Base-by-base conservation (phyloP, 768 basidiomycete species). In the Pisolithus microcarpus region DNA sequence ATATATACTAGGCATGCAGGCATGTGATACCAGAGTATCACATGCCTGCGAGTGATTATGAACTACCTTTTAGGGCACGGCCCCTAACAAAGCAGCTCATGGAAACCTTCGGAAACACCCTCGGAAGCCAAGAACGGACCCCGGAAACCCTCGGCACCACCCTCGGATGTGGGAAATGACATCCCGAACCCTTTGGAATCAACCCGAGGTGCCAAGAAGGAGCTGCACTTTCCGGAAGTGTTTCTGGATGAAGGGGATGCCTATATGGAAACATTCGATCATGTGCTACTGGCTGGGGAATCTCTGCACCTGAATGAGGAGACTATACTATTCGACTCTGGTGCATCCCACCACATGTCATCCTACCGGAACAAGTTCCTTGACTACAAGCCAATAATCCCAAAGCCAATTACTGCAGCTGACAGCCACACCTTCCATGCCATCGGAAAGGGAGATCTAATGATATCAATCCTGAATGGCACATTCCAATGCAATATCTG, bases 331-430 rank as follows among this genome's bases (percentile, higher is more conserved):
- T 45, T 45, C 31, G 44, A 45, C 26, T 45, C n/a, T 16, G 44
- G 44, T n/a, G 44, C 44, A 15, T 45, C 44, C 15, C 8, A 16
- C 5, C 44, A 45, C 30, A 45, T 45, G 30, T 45, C 43, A 10
- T 45, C 26, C 13, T 52, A 50, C 31, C 21, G 15, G 13, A 19
- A 38, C 24, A 40, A 47, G 5, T 53, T 53, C 43, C 9, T 24
- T 5, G 40, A 53, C 43, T 49, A 34, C 38, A 34, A 44, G 19
- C 28, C 36, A 23, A 61, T 57, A n/a, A 13, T 50, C 0, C 63
- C 65, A 3, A 49, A 58, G n/a, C 40, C 61, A 15, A 70, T 72
- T 51, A 63, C 56, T 5, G 28, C 24, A 4, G 43, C 30, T 16
- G n/a, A 19, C 54, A 53, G 57, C 6, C 43, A 44, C 23, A 45